phyloP scores from a whole-genome alignment of 805 yeast species.

The Lachancea nothofagi region DNA sequence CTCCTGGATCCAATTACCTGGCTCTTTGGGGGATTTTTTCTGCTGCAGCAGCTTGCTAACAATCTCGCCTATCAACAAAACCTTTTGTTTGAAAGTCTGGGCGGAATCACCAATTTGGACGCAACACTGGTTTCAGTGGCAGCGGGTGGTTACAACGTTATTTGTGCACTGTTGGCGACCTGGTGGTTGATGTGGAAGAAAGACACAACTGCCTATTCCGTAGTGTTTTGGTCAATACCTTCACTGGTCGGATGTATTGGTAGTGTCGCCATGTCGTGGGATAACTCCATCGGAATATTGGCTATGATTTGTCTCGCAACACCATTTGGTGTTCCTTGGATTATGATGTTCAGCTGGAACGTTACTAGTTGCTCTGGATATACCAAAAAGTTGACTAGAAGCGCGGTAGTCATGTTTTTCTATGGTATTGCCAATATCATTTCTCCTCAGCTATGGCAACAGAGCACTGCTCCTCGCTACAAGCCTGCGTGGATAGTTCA shows the following conservation, averaged over 20 bases:
- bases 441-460: conserved; percentile 53
- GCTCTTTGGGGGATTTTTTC: conserved; percentile 38
- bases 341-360: conserved; percentile 35
- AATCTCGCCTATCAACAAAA: conserved; percentile 50
- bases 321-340: conserved; percentile 41
- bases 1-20: conserved; percentile 45
- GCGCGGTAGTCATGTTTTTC: conserved; percentile 40
- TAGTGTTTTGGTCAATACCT: conserved; percentile 38
- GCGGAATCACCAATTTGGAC: conserved; percentile 39
- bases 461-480: conserved; percentile 42
- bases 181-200: conserved; percentile 31
- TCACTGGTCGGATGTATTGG: conserved; percentile 43
- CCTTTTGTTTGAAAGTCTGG: conserved; percentile 42
- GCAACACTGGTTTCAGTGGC: conserved; percentile 52
- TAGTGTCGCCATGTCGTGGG: conserved; percentile 41
- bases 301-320: conserved; percentile 46
- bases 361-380: conserved; percentile 40
- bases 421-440: conserved; percentile 47
- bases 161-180: conserved; percentile 39
- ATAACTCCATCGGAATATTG: conserved; percentile 40
- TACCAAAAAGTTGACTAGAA: conserved; percentile 46
- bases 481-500: conserved; percentile 50
- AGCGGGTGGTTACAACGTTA: conserved; percentile 43
- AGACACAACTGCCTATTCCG: conserved; percentile 37
- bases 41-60: conserved; percentile 47